phyloP scores from a whole-genome alignment of 306 rosid species.

The Vicia sativa region DNA sequence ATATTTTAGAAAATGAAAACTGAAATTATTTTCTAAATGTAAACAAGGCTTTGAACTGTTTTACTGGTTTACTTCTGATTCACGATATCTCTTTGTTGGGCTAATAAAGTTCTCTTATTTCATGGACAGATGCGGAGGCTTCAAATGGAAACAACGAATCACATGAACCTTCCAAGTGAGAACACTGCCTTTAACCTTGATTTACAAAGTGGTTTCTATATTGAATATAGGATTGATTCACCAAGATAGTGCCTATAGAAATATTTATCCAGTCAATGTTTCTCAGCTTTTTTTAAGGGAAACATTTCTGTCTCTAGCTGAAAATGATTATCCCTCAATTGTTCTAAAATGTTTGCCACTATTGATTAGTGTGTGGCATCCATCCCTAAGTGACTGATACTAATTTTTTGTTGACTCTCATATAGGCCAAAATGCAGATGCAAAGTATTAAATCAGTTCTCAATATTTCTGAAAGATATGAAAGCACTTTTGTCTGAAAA shows the following conservation, averaged over 20 bases:
- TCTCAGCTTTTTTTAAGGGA: constrained; percentile 20
- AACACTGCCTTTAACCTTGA: constrained; percentile 23
- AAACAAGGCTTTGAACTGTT: neutral
- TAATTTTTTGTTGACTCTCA: constrained; percentile 12
- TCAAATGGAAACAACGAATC: constrained; percentile 49
- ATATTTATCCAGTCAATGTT: constrained; percentile 17
- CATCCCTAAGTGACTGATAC: constrained; percentile 27
- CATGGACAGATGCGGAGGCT: constrained; percentile 47
- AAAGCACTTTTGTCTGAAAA: constrained; percentile 71
- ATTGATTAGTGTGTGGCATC: neutral
- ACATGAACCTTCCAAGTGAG: constrained; percentile 60
- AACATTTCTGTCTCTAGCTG: constrained; percentile 25
- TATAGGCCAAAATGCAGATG: constrained; percentile 47
- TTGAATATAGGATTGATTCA: constrained; percentile 1
- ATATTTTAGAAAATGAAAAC: no score
- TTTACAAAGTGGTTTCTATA: constrained; percentile 29
- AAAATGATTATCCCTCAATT: constrained; percentile 11
- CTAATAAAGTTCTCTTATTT: constrained; percentile 42
- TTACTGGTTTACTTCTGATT: constrained; percentile 33
- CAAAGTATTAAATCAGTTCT: constrained; percentile 37
- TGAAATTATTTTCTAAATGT: no score
- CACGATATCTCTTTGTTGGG: constrained; percentile 31
- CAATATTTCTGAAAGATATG: constrained; percentile 67
- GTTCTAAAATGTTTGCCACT: constrained; percentile 11
- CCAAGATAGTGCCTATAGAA: constrained; percentile 11